A percentile compares a stretch with the other conserved stretches of the same genome.
Evolutionary conservation across 805 yeast genomes (phyloP).

Genomic region (Kodamaea kaohsiungensis): DNA sequence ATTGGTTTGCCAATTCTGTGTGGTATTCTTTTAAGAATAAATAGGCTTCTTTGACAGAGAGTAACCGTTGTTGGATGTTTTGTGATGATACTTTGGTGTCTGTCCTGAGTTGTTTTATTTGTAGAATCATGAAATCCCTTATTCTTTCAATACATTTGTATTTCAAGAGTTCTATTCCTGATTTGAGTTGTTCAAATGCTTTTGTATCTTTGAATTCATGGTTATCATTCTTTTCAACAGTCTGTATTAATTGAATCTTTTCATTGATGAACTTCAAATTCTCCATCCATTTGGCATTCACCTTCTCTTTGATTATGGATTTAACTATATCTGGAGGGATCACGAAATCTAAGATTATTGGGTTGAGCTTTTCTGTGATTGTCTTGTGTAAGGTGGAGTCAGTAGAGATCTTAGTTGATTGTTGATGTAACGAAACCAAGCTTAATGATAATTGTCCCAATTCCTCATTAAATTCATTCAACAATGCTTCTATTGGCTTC

Average conservation of each 20-base stretch:
- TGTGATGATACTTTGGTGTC: conserved; percentile 69
- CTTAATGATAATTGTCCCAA: conserved; percentile 34
- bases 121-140: conserved; percentile 62
- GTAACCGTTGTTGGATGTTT: conserved; percentile 63
- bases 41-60: conserved; percentile 62
- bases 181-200: conserved; percentile 31
- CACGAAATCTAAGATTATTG: conserved; percentile 71
- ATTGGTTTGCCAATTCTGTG: conserved; percentile 64
- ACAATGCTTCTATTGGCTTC: conserved; percentile 53
- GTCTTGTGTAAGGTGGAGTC: conserved; percentile 28
- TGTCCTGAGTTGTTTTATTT: conserved; percentile 66
- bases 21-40: conserved; percentile 57
- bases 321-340: conserved; percentile 72
- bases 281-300: conserved; percentile 66
- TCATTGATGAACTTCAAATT: conserved; percentile 59
- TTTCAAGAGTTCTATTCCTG: conserved; percentile 52
- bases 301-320: conserved; percentile 56
- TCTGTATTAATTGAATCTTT: conserved; percentile 54
- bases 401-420: conserved; percentile 31
- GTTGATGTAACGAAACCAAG: conserved; percentile 33
- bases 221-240: conserved; percentile 23
- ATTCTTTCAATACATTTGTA: conserved; percentile 72
- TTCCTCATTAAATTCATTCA: conserved; percentile 58
- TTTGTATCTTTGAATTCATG: conserved; percentile 22
- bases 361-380: conserved; percentile 53